A percentile compares a stretch with the other conserved stretches of the same genome.
phyloP scores from a whole-genome alignment of 164 flowering plant species.

The Stephania cephalantha region DNA sequence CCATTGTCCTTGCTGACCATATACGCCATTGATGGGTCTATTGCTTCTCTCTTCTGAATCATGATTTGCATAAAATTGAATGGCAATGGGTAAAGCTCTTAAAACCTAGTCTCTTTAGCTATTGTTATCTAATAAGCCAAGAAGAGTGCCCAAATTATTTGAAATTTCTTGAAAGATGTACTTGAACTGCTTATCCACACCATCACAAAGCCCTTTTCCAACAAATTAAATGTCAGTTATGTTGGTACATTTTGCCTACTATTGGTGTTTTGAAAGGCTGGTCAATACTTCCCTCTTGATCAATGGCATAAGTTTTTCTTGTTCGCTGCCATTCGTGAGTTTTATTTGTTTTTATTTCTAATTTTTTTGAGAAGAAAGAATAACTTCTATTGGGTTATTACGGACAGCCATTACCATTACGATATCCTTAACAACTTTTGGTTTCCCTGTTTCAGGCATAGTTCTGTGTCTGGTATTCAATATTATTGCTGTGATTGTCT shows the following conservation, averaged over 20 bases:
- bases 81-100: background rate
- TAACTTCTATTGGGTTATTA: background rate
- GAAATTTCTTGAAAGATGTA: too few species aligned
- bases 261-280: too few species aligned
- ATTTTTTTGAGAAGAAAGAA: background rate
- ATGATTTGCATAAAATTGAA: too few species aligned
- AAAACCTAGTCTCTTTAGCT: background rate
- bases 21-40: background rate
- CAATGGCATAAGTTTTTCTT: background rate
- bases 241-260: too few species aligned
- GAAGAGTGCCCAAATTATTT: background rate
- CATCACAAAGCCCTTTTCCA: too few species aligned
- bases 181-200: background rate
- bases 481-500: slow-evolving; percentile 65
- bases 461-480: slow-evolving; percentile 83
- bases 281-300: too few species aligned
- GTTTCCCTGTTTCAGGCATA: slow-evolving; percentile 48
- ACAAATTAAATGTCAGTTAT: too few species aligned
- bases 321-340: background rate
- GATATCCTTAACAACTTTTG: background rate
- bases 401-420: background rate
- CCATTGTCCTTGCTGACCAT: background rate
- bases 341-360: too few species aligned
- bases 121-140: background rate
- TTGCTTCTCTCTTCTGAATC: background rate